Evolutionary conservation across 352 stramenopile species (phyloP).

Genomic region (Globisporangium radiosum): DNA sequence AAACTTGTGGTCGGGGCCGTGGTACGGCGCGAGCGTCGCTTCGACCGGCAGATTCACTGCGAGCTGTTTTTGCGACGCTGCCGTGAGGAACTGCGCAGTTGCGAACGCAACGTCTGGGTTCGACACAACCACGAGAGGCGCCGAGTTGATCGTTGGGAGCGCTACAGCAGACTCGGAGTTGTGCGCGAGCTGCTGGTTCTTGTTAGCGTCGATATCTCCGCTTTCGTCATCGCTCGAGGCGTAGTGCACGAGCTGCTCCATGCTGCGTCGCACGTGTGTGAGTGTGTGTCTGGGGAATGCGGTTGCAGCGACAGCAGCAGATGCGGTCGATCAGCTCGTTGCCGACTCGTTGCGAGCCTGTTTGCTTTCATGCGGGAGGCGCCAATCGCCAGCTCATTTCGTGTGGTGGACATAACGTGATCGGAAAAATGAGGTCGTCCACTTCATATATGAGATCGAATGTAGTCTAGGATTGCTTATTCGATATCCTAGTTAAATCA

Average conservation of each 20-base stretch:
- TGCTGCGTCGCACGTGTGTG: slow-evolving; percentile 4
- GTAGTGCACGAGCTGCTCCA: slow-evolving; percentile 44
- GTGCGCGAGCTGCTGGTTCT: neutral
- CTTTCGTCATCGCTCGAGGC: slow-evolving; percentile 45
- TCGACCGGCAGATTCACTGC: slow-evolving; percentile 61
- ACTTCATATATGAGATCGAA: no score
- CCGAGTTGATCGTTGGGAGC: slow-evolving; percentile 50
- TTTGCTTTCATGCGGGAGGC: no score
- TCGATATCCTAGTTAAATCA: no score
- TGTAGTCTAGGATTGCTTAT: no score
- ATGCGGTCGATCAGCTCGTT: no score
- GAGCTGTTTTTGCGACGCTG: slow-evolving; percentile 34
- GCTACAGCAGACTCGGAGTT: slow-evolving; percentile 4
- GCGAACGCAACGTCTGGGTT: slow-evolving; percentile 21
- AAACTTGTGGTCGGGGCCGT: slow-evolving; percentile 30
- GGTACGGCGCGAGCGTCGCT: slow-evolving; percentile 45
- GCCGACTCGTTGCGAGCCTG: no score
- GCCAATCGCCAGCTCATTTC: no score
- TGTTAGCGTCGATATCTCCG: neutral
- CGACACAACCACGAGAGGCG: slow-evolving; percentile 28
- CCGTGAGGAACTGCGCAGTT: slow-evolving; percentile 29
- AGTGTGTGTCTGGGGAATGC: no score
- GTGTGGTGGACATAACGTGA: no score
- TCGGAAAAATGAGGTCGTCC: no score
- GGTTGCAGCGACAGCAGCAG: no score